Evolutionary conservation across 768 basidiomycete species (phyloP), one percentile per base, ranked within the genome.

Genomic region (Suillus paluster): DNA sequence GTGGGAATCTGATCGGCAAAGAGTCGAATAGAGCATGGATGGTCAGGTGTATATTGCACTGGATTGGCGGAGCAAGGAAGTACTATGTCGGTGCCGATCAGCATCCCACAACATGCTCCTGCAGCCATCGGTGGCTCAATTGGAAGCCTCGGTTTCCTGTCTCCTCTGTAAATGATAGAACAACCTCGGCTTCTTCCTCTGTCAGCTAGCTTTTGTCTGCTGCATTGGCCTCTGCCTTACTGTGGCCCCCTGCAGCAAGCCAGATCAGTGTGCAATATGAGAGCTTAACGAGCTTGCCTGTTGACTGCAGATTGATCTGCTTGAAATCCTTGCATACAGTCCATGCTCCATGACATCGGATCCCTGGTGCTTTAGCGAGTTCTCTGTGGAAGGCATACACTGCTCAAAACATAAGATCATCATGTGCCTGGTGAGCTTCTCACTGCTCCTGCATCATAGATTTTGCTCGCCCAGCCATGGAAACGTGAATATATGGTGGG

Each of bases 61-160:
- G n/a, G n/a, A n/a, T n/a, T n/a, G n/a, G n/a, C n/a, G n/a, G n/a
- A n/a, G n/a, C n/a, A n/a, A n/a, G n/a, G n/a, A n/a, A n/a, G n/a
- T n/a, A n/a, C n/a, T n/a, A n/a, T n/a, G n/a, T n/a, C n/a, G n/a
- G n/a, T n/a, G n/a, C n/a, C n/a, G n/a, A n/a, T n/a, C n/a, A n/a
- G n/a, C n/a, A n/a, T n/a, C n/a, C n/a, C n/a, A n/a, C n/a, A 41
- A 74, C 74, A 64, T 73, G 67, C 62, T 79, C 77, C 55, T 73
- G 70, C 4, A 81, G 61, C 9, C 66, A 44, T 19, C 55, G 30
- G 56, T 79, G 78, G 53, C 54, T 75, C 3, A 76, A 67, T 15
- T 79, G 77, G 61, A 79, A 79, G 10, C 78, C 77, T 12, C 68
- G 64, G 21, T 67, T 53, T 17, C 75, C 78, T 30, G 69, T 55